phyloP scores from a whole-genome alignment of 768 basidiomycete species.

The Tylopilus rubrobrunneus region DNA sequence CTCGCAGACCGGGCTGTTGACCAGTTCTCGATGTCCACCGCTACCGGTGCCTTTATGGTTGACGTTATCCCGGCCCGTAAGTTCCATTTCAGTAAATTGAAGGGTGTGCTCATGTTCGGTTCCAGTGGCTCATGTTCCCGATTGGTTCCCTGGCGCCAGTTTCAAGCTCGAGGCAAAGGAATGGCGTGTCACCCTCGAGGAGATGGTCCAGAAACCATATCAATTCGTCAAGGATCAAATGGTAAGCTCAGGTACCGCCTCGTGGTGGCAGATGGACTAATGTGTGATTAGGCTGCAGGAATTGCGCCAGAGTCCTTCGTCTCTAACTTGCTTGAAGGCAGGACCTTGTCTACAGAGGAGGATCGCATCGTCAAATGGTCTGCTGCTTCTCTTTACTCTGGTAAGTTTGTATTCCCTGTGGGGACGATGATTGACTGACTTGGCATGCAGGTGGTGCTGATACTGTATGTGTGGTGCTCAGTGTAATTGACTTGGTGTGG shows the following conservation, averaged over 20 bases:
- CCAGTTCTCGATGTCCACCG: constrained; percentile 47
- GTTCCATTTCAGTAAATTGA: constrained; percentile 1
- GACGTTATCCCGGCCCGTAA: constrained; percentile 45
- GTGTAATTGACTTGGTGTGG: constrained; percentile 2
- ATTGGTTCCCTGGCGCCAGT: constrained; percentile 53
- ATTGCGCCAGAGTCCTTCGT: constrained; percentile 47
- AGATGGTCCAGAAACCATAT: constrained; percentile 55
- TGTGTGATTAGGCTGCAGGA: constrained; percentile 47
- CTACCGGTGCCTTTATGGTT: constrained; percentile 49
- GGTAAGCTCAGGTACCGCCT: constrained; percentile 29
- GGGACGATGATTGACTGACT: constrained; percentile 1
- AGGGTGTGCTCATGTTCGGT: too few relatives aligned
- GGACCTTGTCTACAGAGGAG: constrained; percentile 47
- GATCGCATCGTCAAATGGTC: constrained; percentile 64
- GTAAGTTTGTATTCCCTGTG: constrained; percentile 16
- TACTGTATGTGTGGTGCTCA: constrained; percentile 26
- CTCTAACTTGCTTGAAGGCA: constrained; percentile 52
- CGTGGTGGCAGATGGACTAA: neutral
- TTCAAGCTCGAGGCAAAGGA: constrained; percentile 50
- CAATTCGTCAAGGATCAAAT: constrained; percentile 60
- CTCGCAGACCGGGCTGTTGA: constrained; percentile 50
- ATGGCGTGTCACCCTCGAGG: constrained; percentile 50
- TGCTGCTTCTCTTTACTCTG: constrained; percentile 32
- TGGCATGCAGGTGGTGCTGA: constrained; percentile 43
- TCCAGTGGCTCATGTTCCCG: constrained; percentile 46